Evolutionary conservation across 345 rosid genomes (phyloP).

Genomic region (Firmiana major): DNA sequence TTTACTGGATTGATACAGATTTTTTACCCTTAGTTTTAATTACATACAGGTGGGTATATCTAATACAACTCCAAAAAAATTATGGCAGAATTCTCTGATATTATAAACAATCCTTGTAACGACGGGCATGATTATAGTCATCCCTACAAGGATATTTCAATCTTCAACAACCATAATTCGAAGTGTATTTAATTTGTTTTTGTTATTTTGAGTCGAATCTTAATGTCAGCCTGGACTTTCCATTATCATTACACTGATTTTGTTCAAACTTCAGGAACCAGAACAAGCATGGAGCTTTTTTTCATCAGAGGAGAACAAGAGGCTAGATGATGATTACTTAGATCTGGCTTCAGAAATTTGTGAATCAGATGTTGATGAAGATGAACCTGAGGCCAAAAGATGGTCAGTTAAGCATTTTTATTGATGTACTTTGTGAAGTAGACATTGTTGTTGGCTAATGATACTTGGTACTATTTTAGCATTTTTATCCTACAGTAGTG

Average conservation of each 20-base stretch:
- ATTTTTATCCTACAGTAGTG: not conserved
- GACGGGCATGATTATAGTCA: not conserved
- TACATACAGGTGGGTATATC: too few species aligned
- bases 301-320: not conserved
- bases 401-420: not conserved
- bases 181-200: not conserved
- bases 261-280: not conserved
- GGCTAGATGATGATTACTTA: not conserved
- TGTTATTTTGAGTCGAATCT: not conserved
- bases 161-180: not conserved
- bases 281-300: not conserved
- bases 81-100: not conserved
- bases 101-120: not conserved
- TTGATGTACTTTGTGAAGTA: not conserved
- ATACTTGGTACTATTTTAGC: not conserved
- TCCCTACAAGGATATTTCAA: not conserved
- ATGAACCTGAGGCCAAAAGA: slow-evolving; percentile 12
- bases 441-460: not conserved
- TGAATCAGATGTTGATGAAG: not conserved
- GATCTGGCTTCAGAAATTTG: too few species aligned
- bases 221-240: not conserved
- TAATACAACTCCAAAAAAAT: not conserved
- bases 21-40: too few species aligned
- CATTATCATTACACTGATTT: not conserved
- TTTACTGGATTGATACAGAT: too few species aligned